Base-by-base conservation (phyloP, 306 rosid genomes). In the Corylus americana region DNA sequence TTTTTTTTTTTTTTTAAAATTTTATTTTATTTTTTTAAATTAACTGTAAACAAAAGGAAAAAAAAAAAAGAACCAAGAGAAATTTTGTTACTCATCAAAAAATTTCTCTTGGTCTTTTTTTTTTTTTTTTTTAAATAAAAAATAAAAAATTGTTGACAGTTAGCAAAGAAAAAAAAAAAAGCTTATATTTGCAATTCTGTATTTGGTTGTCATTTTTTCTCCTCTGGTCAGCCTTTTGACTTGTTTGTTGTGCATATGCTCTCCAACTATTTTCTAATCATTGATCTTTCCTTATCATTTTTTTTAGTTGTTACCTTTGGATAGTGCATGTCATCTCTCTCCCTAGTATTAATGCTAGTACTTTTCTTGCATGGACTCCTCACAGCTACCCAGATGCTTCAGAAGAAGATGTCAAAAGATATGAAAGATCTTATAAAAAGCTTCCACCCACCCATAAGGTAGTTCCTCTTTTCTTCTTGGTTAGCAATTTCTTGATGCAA, bases 401-500 rank as follows among this genome's bases (percentile, higher is more conserved):
- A 10, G 98, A 92, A 27, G 95, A 88, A 78, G 99, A 95, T 79
- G 90, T 95, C 81, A 91, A 80, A 79, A 83, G 99, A 87, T 90
- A 85, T 55, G 99, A 95, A 83, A 86, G 98, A 78, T 93, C 97
- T 42, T 95, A 74, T 55, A 83, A 79, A 73, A 91, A 82, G 85
- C 99, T 95, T 80, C 87, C 94, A 74, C 89, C 92, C 14, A 81
- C 93, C 76, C 99, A 95, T 75, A 90, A 95, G 99, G 99, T 94
- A 81, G 49, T 81, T 27, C 10, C 7, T 3, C 73, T 69, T 81
- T 22, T 72, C 59, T 53, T 14, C 27, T 66, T 51, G 49, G 62
- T 67, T 62, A 49, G 29, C 4, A 37, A 44, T 37, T 47, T 76
- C 57, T 70, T 58, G 57, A 45, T 55, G 59, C 79, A 18, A 35